Conservation (phyloP, 2,329 filamentous ascomycete genomes). For the Mycocentrospora acerina region DNA sequence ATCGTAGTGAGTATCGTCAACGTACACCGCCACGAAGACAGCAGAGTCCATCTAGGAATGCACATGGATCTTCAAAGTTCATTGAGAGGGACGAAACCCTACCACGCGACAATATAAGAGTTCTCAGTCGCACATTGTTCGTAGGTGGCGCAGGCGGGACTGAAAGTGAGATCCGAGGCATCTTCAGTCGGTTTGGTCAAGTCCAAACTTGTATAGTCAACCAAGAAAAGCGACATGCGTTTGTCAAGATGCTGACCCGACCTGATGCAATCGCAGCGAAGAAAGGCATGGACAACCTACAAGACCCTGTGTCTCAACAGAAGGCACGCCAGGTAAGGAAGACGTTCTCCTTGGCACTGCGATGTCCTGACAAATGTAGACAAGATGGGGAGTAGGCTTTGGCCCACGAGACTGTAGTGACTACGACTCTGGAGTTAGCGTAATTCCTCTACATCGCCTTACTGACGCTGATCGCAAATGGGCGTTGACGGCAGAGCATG, state of each 20-base stretch:
- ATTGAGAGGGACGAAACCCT: conserved; percentile 77
- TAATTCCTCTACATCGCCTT: conserved; percentile 88
- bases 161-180: conserved; percentile 76
- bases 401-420: conserved; percentile 96
- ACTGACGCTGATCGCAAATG: conserved; percentile 97
- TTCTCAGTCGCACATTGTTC: conserved; percentile 91
- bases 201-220: conserved; percentile 99
- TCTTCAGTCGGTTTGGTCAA: conserved; percentile 79
- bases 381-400: conserved; percentile 96
- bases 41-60: conserved; percentile 54
- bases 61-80: conserved; percentile 61
- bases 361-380: conserved; percentile 55
- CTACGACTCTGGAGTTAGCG: conserved; percentile 85
- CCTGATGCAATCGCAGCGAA: conserved; percentile 82
- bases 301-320: conserved; percentile 70
- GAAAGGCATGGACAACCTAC: conserved; percentile 79
- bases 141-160: conserved; percentile 80
- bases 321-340: conserved; percentile 49
- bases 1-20: conserved; percentile 73
- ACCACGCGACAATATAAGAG: conserved; percentile 73
- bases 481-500: conserved; percentile 91
- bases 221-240: conserved; percentile 95
- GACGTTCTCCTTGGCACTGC: not conserved
- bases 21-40: conserved; percentile 72
- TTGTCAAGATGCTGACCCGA: conserved; percentile 96